Percentiles rank a stretch among this genome's conserved stretches.
These are phyloP conservation scores for Fagopyrum homotropicum DNA, from an alignment of 148 eudicot genomes.

Conservation along the genomic window DNA sequence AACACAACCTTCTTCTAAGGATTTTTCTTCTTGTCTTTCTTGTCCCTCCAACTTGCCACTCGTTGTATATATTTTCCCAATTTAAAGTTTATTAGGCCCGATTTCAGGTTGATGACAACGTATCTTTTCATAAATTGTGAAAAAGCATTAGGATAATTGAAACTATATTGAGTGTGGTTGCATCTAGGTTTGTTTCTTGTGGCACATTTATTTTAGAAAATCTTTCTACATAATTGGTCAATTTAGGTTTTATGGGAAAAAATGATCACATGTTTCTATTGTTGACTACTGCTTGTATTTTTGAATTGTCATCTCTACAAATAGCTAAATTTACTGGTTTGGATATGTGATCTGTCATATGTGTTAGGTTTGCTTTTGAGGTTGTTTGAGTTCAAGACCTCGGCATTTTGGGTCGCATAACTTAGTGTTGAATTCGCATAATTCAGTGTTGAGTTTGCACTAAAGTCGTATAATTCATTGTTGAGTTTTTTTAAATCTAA, in stretches of 20 bases:
- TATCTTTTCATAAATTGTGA: background rate
- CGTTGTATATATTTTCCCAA: too few species aligned
- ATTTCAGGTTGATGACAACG: too few species aligned
- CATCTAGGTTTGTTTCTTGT: background rate
- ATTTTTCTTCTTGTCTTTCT: too few species aligned
- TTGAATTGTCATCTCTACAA: background rate
- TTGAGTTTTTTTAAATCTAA: background rate
- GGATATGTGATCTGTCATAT: slow-evolving; percentile 33
- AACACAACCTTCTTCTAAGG: too few species aligned
- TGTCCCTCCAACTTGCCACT: too few species aligned
- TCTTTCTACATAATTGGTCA: background rate
- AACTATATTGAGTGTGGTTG: background rate
- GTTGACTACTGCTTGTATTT: background rate
- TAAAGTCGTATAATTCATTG: background rate
- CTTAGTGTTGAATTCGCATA: too few species aligned
- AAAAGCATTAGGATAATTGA: background rate
- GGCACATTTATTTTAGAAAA: background rate
- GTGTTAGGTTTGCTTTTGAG: slow-evolving; percentile 95
- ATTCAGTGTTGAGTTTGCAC: slow-evolving; percentile 25
- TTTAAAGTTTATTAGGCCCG: too few species aligned
- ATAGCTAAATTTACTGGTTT: slow-evolving; percentile 5
- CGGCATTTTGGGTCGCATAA: slow-evolving; percentile 76
- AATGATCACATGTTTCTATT: slow-evolving; percentile 1
- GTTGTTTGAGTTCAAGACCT: slow-evolving; percentile 93
- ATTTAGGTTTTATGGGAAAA: background rate